A percentile compares a stretch with the other conserved stretches of the same genome.
phyloP scores from a whole-genome alignment of 495 filamentous ascomycete genomes.

The Penicillium macrosclerotiorum region DNA sequence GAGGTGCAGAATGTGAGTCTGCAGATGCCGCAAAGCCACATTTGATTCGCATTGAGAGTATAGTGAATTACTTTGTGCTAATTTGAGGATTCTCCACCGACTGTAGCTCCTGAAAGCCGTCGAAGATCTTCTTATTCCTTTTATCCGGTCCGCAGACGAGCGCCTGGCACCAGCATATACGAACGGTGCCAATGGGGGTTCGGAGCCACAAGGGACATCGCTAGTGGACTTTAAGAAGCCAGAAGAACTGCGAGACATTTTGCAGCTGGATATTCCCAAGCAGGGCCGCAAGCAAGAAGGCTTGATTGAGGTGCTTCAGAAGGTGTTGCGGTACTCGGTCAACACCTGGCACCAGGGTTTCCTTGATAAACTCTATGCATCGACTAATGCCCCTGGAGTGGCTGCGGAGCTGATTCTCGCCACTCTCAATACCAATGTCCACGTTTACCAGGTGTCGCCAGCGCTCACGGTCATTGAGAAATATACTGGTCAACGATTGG shows the following conservation, averaged over 20 bases:
- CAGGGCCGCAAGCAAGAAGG: conserved; percentile 69
- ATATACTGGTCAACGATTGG: conserved; percentile 65
- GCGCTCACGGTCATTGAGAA: conserved; percentile 85
- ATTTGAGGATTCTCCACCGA: not conserved
- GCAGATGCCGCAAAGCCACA: no score
- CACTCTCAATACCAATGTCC: conserved; percentile 84
- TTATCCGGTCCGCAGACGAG: conserved; percentile 73
- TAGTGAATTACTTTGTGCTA: no score
- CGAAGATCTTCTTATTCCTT: conserved; percentile 72
- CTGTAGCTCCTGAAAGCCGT: conserved; percentile 69
- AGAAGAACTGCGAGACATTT: conserved; percentile 60
- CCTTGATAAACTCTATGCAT: conserved; percentile 86
- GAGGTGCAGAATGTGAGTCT: conserved; percentile 48
- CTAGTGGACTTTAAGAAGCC: conserved; percentile 72
- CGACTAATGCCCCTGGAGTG: conserved; percentile 81
- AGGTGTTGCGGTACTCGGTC: conserved; percentile 76
- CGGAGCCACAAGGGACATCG: conserved; percentile 50
- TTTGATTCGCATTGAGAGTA: no score
- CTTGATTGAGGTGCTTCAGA: conserved; percentile 60
- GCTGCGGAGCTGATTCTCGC: conserved; percentile 79
- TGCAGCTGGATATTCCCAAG: conserved; percentile 64
- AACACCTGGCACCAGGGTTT: conserved; percentile 98
- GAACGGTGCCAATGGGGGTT: conserved; percentile 48
- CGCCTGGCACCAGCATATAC: conserved; percentile 46
- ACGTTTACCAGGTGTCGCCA: conserved; percentile 88